Percentiles rank a stretch among this genome's conserved stretches.
Evolutionary conservation across 1,139 yeast species (phyloP).

Genomic region (Diutina rugosa): DNA sequence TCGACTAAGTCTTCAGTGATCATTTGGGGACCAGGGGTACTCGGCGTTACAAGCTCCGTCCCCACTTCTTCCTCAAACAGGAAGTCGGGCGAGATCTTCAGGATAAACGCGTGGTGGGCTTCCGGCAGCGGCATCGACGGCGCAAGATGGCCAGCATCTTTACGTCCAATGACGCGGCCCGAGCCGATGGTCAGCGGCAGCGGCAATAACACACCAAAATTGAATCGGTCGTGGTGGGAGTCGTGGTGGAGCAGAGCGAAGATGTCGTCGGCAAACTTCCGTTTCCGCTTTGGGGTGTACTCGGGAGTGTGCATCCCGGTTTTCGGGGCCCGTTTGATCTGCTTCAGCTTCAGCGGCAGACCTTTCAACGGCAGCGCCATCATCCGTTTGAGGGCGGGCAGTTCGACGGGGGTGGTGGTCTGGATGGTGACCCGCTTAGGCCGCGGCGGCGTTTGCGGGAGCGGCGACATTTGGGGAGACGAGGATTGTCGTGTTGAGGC

Average conservation of each 20-base stretch:
- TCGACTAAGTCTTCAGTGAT: background rate
- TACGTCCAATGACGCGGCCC: background rate
- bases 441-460: background rate
- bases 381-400: background rate
- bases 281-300: slow-evolving; percentile 1
- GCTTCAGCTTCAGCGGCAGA: background rate
- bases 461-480: background rate
- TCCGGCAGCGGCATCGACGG: background rate
- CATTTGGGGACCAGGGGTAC: background rate
- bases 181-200: background rate
- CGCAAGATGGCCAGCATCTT: slow-evolving; percentile 1
- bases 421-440: background rate
- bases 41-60: background rate
- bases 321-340: background rate
- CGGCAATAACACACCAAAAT: background rate
- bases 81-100: background rate
- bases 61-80: background rate
- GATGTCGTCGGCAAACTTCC: background rate
- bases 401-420: slow-evolving; percentile 1
- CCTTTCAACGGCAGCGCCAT: background rate
- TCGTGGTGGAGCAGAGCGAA: background rate
- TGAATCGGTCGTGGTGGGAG: background rate
- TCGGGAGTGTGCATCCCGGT: slow-evolving; percentile 1
- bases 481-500: background rate
- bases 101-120: background rate